phyloP scores from a whole-genome alignment of 2,329 filamentous ascomycete species.

The Periconia sp. region DNA sequence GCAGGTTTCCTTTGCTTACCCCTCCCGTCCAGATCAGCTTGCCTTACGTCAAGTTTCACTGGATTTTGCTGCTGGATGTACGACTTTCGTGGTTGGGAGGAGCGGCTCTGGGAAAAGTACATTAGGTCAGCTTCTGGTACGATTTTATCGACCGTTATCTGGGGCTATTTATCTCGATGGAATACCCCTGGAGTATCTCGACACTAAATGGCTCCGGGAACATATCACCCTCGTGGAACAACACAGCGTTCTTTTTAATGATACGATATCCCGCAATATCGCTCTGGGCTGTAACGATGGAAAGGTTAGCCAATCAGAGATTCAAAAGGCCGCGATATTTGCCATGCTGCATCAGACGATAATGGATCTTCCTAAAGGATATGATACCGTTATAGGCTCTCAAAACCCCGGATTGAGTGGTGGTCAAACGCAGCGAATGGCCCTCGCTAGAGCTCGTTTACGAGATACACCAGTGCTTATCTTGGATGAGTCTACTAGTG shows the following conservation, averaged over 20 bases:
- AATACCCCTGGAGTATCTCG: constrained; percentile 60
- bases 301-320: constrained; percentile 54
- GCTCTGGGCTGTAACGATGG: constrained; percentile 65
- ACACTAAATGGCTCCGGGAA: constrained; percentile 71
- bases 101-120: constrained; percentile 96
- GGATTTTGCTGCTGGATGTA: constrained; percentile 70
- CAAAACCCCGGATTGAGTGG: constrained; percentile 76
- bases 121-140: constrained; percentile 74
- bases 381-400: constrained; percentile 71
- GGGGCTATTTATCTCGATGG: constrained; percentile 74
- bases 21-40: constrained; percentile 62
- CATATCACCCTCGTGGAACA: constrained; percentile 85
- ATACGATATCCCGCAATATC: constrained; percentile 77
- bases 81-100: constrained; percentile 79
- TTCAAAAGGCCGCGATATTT: constrained; percentile 65
- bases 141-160: constrained; percentile 68
- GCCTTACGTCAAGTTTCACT: constrained; percentile 67
- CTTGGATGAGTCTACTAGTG: constrained; percentile 86
- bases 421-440: constrained; percentile 80
- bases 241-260: constrained; percentile 76
- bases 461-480: constrained; percentile 79
- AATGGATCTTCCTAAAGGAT: constrained; percentile 64
- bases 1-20: constrained; percentile 82
- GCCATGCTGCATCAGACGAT: constrained; percentile 72
- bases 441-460: constrained; percentile 75